Conservation (phyloP, 768 basidiomycete genomes). For the Glaciozyma martinii region DNA sequence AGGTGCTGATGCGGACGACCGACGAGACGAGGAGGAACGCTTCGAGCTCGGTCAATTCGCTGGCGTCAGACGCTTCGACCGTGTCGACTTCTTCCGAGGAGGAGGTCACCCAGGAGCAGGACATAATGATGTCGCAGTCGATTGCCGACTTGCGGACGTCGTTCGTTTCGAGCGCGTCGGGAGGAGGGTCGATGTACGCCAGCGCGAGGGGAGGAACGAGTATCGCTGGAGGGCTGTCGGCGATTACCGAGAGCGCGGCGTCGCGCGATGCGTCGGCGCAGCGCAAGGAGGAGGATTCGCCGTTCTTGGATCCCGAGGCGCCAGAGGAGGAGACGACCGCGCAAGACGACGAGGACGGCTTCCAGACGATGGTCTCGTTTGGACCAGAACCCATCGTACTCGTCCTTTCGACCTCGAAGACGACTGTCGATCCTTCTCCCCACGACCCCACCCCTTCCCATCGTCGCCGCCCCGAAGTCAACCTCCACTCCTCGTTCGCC, state of each 20-base stretch:
- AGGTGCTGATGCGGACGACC: not conserved
- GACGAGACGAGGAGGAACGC: not conserved
- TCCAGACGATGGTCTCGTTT: constrained; percentile 2
- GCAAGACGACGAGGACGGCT: not conserved
- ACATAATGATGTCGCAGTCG: constrained; percentile 21
- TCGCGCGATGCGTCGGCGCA: not conserved
- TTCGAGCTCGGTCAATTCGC: not conserved
- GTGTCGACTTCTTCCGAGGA: constrained; percentile 8
- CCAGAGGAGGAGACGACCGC: not conserved
- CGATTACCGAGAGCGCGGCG: not conserved
- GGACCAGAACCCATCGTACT: constrained; percentile 2
- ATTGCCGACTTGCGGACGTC: constrained; percentile 25
- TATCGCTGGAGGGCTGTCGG: constrained; percentile 4
- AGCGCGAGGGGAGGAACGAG: not conserved
- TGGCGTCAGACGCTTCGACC: not conserved
- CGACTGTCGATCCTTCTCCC: not conserved
- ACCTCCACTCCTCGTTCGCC: not conserved
- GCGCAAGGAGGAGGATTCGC: not conserved
- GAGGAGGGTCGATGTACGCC: not conserved
- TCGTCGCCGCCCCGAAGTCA: not conserved
- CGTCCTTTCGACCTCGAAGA: constrained; percentile 3
- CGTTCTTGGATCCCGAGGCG: constrained; percentile 3
- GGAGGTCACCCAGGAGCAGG: not conserved
- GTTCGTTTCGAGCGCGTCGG: not conserved
- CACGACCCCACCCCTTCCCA: not conserved